Conservation (phyloP, 2,329 filamentous ascomycete species). For the Diaporthe citrichinensis region DNA sequence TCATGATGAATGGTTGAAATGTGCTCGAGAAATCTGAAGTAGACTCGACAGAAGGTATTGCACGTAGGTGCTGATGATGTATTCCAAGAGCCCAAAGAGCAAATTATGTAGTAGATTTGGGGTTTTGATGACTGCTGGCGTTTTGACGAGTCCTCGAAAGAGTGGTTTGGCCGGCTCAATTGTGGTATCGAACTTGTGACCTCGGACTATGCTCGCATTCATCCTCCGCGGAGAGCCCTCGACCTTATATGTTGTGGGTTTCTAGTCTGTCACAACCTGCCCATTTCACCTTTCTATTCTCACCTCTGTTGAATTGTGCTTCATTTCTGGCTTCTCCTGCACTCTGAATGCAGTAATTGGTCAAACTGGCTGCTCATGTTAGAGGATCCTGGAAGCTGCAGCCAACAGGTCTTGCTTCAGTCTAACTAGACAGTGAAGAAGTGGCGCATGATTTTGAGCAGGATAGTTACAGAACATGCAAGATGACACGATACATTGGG, state of each 20-base stretch:
- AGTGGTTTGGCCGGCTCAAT: background rate
- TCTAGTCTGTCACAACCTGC: no score
- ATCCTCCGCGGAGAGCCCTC: background rate
- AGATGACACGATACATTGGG: background rate
- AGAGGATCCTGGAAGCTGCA: background rate
- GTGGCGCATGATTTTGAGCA: background rate
- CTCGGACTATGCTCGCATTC: background rate
- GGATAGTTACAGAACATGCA: no score
- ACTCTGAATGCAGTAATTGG: background rate
- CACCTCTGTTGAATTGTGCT: background rate
- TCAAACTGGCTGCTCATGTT: background rate
- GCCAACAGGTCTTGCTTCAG: background rate
- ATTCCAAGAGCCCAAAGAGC: no score
- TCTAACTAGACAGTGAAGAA: background rate
- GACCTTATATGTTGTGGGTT: background rate
- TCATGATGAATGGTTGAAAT: background rate
- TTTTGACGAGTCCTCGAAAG: background rate
- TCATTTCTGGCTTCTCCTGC: background rate
- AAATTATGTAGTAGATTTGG: no score
- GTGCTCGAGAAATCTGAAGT: background rate
- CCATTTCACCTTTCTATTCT: background rate
- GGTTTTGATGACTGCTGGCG: background rate
- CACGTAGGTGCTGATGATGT: background rate
- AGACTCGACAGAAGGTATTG: background rate
- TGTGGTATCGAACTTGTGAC: background rate